phyloP scores from a whole-genome alignment of 768 basidiomycete genomes.

The Agrocybe pediades region DNA sequence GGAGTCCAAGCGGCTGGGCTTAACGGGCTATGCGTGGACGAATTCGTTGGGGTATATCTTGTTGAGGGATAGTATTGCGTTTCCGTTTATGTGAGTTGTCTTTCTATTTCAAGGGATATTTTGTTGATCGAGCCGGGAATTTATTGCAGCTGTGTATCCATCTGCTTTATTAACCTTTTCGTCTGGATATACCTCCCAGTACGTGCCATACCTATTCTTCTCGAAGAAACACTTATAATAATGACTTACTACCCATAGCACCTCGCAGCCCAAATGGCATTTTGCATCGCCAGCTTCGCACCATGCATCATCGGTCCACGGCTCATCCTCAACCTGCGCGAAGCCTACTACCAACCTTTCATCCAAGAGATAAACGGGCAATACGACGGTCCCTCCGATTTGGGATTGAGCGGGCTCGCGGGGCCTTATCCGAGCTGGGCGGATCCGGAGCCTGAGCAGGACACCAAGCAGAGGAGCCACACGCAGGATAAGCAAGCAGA shows the following conservation, averaged over 20 bases:
- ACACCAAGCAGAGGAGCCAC: too few species aligned
- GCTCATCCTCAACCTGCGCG: constrained; percentile 14
- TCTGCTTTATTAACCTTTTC: constrained; percentile 4
- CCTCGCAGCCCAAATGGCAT: background rate
- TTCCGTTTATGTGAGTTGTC: constrained; percentile 14
- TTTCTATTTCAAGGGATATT: background rate
- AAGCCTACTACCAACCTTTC: constrained; percentile 14
- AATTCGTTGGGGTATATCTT: constrained; percentile 14
- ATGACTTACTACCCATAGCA: background rate
- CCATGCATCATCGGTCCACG: constrained; percentile 12
- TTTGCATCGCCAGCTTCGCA: constrained; percentile 1
- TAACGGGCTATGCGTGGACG: too few species aligned
- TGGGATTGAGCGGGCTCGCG: too few species aligned
- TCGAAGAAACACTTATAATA: background rate
- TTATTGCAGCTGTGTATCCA: background rate
- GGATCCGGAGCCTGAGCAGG: too few species aligned
- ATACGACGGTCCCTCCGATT: too few species aligned
- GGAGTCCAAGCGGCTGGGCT: background rate
- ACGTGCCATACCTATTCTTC: background rate
- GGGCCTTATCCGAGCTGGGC: too few species aligned
- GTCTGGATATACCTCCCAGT: constrained; percentile 6
- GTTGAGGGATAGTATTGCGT: constrained; percentile 16
- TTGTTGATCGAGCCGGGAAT: background rate
- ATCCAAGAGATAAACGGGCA: background rate
- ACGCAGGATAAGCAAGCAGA: too few species aligned